A percentile compares a stretch with the other conserved stretches of the same genome.
These are phyloP conservation scores for Hortiboletus flavorubellus DNA, from an alignment of 768 basidiomycete genomes.

Conservation along the genomic window DNA sequence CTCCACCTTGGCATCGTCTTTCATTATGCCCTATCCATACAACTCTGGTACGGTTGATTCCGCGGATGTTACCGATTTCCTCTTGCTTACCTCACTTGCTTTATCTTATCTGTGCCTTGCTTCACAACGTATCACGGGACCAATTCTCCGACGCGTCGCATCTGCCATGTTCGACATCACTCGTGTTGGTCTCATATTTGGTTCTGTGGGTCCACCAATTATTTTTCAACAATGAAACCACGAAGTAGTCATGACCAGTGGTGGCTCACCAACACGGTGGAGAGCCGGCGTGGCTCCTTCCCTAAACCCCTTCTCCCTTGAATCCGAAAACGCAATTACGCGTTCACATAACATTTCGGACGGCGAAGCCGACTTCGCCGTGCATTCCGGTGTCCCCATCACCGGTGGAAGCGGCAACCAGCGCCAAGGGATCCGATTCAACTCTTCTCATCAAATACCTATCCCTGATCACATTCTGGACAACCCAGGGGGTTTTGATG, in stretches of 20 bases:
- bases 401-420: constrained; percentile 14
- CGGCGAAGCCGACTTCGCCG: constrained; percentile 20
- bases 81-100: constrained; percentile 14
- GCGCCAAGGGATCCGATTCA: constrained; percentile 12
- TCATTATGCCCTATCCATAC: not conserved
- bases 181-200: constrained; percentile 31
- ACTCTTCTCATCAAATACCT: constrained; percentile 15
- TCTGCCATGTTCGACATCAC: not conserved
- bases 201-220: constrained; percentile 32
- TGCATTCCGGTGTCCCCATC: constrained; percentile 10
- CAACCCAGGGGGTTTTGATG: constrained; percentile 22
- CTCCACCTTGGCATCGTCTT: not conserved
- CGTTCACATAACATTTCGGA: constrained; percentile 14
- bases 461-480: constrained; percentile 9
- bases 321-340: constrained; percentile 3
- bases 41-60: constrained; percentile 1
- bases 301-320: constrained; percentile 14
- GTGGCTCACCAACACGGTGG: constrained; percentile 19
- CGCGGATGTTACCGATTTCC: constrained; percentile 17
- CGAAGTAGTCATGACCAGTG: constrained; percentile 25
- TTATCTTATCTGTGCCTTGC: constrained; percentile 24
- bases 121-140: constrained; percentile 3
- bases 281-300: constrained; percentile 7
- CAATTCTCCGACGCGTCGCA: constrained; percentile 15
- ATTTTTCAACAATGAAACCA: constrained; percentile 29